Percentiles rank a stretch among this genome's conserved stretches.
phyloP scores from a whole-genome alignment of 345 rosid genomes.

The Psidium guajava region DNA sequence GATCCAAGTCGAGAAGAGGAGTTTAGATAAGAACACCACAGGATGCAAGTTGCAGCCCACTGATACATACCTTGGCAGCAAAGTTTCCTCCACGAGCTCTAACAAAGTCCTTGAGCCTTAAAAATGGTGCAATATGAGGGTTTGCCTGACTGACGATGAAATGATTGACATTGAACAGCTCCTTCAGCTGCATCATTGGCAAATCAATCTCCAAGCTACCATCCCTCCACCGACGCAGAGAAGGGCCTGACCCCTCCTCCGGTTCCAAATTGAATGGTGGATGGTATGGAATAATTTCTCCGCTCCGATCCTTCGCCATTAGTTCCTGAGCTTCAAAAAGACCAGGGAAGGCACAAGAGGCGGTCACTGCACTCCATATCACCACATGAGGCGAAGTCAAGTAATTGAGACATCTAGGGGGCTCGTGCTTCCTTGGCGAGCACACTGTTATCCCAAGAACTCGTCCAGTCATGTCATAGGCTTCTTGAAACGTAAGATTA shows the following conservation, averaged over 20 bases:
- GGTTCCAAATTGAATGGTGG: conserved; percentile 90
- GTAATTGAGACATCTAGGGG: conserved; percentile 97
- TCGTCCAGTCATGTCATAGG: conserved; percentile 92
- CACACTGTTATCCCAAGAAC: conserved; percentile 93
- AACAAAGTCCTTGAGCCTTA: conserved; percentile 68
- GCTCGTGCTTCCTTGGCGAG: conserved; percentile 98
- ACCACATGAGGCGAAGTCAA: conserved; percentile 97
- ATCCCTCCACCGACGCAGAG: conserved; percentile 90
- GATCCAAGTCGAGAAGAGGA: neutral
- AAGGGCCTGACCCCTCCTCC: conserved; percentile 48
- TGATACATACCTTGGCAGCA: conserved; percentile 76
- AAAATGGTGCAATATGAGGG: conserved; percentile 83
- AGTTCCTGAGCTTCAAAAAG: conserved; percentile 97
- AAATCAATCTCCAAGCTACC: conserved; percentile 97
- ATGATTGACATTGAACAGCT: conserved; percentile 92
- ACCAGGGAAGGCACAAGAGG: conserved; percentile 98
- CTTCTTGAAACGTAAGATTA: conserved; percentile 97
- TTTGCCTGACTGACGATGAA: conserved; percentile 98
- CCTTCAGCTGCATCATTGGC: conserved; percentile 98
- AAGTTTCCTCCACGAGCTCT: conserved; percentile 92
- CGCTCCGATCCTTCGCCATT: conserved; percentile 96
- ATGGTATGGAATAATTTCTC: conserved; percentile 89
- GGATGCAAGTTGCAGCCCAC: neutral
- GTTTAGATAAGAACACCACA: neutral
- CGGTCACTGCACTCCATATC: conserved; percentile 98